Evolutionary conservation across 176 grass and related monocot genomes (phyloP).

Genomic region (Poa pratensis): DNA sequence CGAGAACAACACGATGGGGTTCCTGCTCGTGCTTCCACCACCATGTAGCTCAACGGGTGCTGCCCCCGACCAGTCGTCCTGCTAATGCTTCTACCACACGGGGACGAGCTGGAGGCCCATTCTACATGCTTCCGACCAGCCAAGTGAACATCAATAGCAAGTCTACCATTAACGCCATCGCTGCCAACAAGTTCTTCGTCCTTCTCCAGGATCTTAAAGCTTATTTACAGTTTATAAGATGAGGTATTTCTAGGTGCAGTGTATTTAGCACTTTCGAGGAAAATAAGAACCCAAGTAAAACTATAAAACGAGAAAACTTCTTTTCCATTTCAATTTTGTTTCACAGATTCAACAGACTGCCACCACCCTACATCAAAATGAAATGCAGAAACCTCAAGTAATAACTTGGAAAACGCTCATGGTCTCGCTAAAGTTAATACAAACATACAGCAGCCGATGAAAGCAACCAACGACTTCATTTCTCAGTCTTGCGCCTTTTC

Average conservation of each 20-base stretch:
- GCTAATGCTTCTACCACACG: too few relatives aligned
- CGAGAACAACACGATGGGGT: not conserved
- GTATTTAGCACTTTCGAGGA: not conserved
- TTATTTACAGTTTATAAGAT: not conserved
- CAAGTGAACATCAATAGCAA: too few relatives aligned
- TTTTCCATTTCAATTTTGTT: not conserved
- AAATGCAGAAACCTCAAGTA: not conserved
- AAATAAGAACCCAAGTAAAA: not conserved
- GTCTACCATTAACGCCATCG: too few relatives aligned
- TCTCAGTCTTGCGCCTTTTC: conserved; percentile 53
- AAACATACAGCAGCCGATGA: not conserved
- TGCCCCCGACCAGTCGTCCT: too few relatives aligned
- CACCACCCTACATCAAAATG: not conserved
- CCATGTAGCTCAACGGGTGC: too few relatives aligned
- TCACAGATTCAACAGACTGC: not conserved
- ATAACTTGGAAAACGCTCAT: not conserved
- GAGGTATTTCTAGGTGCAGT: not conserved
- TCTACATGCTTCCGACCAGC: too few relatives aligned
- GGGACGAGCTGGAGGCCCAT: too few relatives aligned
- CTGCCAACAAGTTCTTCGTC: too few relatives aligned
- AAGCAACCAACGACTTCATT: not conserved
- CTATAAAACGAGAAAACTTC: not conserved
- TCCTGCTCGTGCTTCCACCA: too few relatives aligned
- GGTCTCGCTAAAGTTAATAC: not conserved
- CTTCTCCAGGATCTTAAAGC: too few relatives aligned